Evolutionary conservation across 768 basidiomycete species (phyloP).

Genomic region (Rhodotorula paludigena): DNA sequence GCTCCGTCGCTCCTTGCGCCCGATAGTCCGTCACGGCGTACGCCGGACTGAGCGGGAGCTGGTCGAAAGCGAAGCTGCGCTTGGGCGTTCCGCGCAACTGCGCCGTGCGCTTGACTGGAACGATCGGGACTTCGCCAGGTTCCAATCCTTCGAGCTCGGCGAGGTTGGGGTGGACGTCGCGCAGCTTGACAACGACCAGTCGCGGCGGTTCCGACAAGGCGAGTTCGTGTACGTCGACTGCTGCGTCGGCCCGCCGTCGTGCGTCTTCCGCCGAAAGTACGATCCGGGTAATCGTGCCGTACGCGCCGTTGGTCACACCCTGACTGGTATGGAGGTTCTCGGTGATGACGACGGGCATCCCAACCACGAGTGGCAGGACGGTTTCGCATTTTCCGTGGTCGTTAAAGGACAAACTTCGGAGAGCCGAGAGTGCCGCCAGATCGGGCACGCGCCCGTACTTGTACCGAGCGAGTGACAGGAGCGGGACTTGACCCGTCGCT

Average conservation of each 20-base stretch:
- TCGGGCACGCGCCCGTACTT: too few species aligned
- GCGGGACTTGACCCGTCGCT: too few species aligned
- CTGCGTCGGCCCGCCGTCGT: too few species aligned
- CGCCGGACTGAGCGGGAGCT: not conserved
- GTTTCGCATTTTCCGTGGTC: not conserved
- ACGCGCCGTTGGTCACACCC: not conserved
- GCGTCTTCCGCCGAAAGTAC: not conserved
- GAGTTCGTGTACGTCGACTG: not conserved
- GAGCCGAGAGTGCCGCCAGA: too few species aligned
- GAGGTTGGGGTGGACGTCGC: not conserved
- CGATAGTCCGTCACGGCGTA: not conserved
- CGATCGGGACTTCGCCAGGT: not conserved
- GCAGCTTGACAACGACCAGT: too few species aligned
- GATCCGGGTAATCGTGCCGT: not conserved
- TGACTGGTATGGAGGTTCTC: not conserved
- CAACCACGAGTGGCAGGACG: not conserved
- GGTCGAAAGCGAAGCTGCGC: not conserved
- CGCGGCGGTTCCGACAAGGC: too few species aligned
- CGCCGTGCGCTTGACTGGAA: not conserved
- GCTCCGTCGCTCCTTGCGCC: not conserved
- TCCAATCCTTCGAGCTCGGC: not conserved
- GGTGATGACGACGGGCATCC: not conserved
- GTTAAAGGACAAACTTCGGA: not conserved
- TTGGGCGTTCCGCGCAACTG: not conserved
- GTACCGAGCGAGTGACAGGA: too few species aligned